Percentiles rank a stretch among this genome's conserved stretches.
Evolutionary conservation across 495 filamentous ascomycete species (phyloP).

Genomic region (Beverwykella pulmonaria): DNA sequence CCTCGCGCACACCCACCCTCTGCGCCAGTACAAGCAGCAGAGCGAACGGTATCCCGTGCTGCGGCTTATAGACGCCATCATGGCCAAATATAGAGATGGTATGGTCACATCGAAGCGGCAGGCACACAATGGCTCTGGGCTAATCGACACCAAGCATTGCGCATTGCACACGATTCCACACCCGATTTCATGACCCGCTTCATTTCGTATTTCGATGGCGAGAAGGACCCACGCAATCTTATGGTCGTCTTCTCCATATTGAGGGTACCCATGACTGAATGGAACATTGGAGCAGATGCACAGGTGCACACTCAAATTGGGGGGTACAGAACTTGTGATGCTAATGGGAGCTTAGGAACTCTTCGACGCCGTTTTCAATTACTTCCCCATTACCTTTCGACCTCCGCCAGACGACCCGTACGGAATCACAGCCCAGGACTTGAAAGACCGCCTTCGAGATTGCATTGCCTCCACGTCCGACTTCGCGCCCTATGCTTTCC

Average conservation of each 20-base stretch:
- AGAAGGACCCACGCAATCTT: constrained; percentile 76
- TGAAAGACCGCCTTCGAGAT: constrained; percentile 69
- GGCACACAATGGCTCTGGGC: not conserved
- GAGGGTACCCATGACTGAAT: constrained; percentile 72
- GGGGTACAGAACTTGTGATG: not conserved
- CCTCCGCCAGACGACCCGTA: constrained; percentile 77
- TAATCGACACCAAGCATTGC: constrained; percentile 36
- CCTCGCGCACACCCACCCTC: constrained; percentile 44
- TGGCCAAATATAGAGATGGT: constrained; percentile 66
- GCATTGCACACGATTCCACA: constrained; percentile 38
- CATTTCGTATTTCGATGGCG: constrained; percentile 69
- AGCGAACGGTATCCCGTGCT: constrained; percentile 68
- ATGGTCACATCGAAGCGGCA: constrained; percentile 20
- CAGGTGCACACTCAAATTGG: constrained; percentile 53
- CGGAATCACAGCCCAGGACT: constrained; percentile 71
- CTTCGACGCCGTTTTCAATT: constrained; percentile 76
- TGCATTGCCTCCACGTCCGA: constrained; percentile 70
- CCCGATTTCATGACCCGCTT: constrained; percentile 62
- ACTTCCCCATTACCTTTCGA: constrained; percentile 77
- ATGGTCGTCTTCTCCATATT: constrained; percentile 78
- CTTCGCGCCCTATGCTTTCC: constrained; percentile 71
- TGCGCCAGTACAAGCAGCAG: constrained; percentile 55
- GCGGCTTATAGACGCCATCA: constrained; percentile 65
- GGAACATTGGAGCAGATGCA: constrained; percentile 64
- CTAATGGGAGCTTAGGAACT: constrained; percentile 48